phyloP scores from a whole-genome alignment of 164 flowering plant species.

The Chimonanthus salicifolius region DNA sequence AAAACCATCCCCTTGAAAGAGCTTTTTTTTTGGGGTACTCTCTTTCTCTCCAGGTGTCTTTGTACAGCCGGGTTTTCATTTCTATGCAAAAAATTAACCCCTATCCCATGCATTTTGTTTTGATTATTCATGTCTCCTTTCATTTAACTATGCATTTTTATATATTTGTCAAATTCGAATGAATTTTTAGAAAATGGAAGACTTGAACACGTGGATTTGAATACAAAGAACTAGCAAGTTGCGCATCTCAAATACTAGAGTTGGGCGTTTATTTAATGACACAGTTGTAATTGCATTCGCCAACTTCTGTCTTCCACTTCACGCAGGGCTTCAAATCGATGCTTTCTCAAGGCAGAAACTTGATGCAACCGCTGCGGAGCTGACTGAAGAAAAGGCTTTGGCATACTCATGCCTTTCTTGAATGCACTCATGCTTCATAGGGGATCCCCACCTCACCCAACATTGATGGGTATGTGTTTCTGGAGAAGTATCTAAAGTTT shows the following conservation, averaged over 20 bases:
- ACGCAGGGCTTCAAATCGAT: conserved; percentile 67
- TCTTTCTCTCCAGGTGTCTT: too few species aligned
- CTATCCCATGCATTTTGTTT: too few species aligned
- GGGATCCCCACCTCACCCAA: neutral
- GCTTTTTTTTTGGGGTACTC: too few species aligned
- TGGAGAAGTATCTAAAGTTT: neutral
- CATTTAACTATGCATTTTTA: too few species aligned
- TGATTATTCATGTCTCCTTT: too few species aligned
- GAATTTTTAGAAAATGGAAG: too few species aligned
- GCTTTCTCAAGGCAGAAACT: conserved; percentile 86
- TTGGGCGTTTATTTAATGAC: neutral
- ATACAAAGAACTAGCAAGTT: neutral
- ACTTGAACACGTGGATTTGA: too few species aligned
- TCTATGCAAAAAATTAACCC: too few species aligned
- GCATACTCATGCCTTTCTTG: conserved; percentile 86
- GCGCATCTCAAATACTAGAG: neutral
- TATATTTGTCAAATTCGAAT: too few species aligned
- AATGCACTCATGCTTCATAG: neutral
- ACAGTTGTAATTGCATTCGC: neutral
- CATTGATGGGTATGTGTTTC: neutral
- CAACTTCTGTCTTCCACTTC: conserved; percentile 3
- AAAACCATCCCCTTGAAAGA: too few species aligned
- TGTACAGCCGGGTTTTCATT: too few species aligned
- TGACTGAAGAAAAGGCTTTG: conserved; percentile 76
- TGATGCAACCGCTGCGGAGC: conserved; percentile 84